Base-by-base conservation (phyloP, 805 yeast species). In the Maudiozyma saulgeensis region DNA sequence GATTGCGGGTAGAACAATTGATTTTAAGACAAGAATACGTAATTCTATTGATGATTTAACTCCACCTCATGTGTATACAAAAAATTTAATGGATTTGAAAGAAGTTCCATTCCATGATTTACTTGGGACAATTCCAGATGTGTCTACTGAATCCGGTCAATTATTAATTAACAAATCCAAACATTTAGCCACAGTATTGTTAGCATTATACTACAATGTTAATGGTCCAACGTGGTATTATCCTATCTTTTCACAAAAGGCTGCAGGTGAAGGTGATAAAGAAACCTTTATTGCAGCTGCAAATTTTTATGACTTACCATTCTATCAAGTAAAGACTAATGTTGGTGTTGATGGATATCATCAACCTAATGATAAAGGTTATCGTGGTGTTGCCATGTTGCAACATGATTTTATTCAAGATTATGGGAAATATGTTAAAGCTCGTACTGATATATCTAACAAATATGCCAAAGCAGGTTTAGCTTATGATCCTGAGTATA, bases 251-350 rank as follows among this genome's bases (percentile, higher is more conserved):
- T 79, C 87, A 0, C 93, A 84, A 63, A 87, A 87, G 11, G 76
- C 80, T 41, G 86, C 87, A 2, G 91, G 90, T 19, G 84, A 83
- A 63, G 90, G 90, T 49, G 91, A 84, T 61, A 84, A 84, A 59
- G 90, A 84, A 55, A 82, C 90, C 0, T 82, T 84, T 58, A 76
- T 78, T 16, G 76, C 82, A 1, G 87, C 87, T 0, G 82, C 86
- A 2, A 71, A 72, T 35, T 83, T 70, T 0, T 57, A 75, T 58
- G 54, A 63, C 0, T 64, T 71, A 46, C 72, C 77, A 2, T 79
- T 69, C 62, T 75, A 72, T 62, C 87, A 81, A 62, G 73, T 75
- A 4, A 64, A 66, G 50, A 57, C 66, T 9, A 42, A 19, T 11
- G 45, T 42, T 0, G 59, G 61, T 9, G 63, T 73, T 2, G 62